Percentiles rank a stretch among this genome's conserved stretches.
Evolutionary conservation across 139 green algal species (phyloP).

Genomic region (Pleodorina starrii): DNA sequence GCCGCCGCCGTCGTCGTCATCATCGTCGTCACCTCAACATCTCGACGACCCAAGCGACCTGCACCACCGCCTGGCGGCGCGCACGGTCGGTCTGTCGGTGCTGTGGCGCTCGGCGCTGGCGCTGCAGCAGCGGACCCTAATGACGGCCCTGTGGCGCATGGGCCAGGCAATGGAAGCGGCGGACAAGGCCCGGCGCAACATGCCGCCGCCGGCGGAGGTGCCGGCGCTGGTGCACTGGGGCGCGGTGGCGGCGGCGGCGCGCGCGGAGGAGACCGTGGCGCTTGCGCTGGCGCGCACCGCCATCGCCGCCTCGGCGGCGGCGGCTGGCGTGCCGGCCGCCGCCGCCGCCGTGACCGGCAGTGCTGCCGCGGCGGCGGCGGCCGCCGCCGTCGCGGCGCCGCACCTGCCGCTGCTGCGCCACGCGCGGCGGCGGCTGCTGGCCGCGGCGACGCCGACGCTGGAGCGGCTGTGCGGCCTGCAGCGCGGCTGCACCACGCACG

Average conservation of each 20-base stretch:
- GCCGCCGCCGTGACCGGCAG: not conserved
- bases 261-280: not conserved
- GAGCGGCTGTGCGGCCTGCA: not conserved
- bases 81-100: too few relatives aligned
- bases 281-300: conserved; percentile 1
- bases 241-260: not conserved
- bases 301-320: not conserved
- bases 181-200: not conserved
- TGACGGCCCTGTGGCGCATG: not conserved
- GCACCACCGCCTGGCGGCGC: not conserved
- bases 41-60: too few relatives aligned
- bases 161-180: not conserved
- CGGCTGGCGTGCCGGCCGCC: not conserved
- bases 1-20: too few relatives aligned
- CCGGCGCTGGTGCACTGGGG: not conserved
- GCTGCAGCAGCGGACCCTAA: not conserved
- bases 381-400: not conserved
- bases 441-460: conserved; percentile 6
- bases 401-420: conserved; percentile 30
- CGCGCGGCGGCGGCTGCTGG: conserved; percentile 18
- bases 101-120: not conserved
- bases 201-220: not conserved
- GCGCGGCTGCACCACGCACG: conserved; percentile 36
- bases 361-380: not conserved
- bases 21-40: too few relatives aligned